Evolutionary conservation across 371 early-diverging fungal species (phyloP), one percentile per base, ranked within the genome.

Genomic region (Sporodiniella umbellata): DNA sequence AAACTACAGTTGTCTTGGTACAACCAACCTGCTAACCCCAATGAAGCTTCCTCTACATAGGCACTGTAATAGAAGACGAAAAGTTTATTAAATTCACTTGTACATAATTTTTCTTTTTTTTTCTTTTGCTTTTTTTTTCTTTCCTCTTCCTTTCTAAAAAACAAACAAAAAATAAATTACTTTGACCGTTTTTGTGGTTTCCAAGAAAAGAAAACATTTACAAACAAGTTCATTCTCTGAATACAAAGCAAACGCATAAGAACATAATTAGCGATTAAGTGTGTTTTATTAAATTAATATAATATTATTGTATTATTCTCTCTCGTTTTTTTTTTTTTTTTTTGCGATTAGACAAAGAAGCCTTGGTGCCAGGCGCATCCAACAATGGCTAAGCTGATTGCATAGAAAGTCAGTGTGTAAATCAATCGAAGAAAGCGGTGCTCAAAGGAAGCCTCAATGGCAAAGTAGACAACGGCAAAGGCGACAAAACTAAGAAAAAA

Each of bases 321-420:
- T 25, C 11, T 38, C 25, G n/a, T 48, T 48, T 48, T 26, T 49
- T 39, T 28, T 47, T 30, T 30, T 33, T 24, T n/a, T 46, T 14
- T 37, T 48, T 50, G 30, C 4, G 30, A 28, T 28, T 35, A 35
- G 14, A 14, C 35, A 21, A 21, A 53, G 48, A 62, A 74, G 17
- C 75, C 75, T 60, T 69, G 58, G 4, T 51, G 47, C 45, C 59
- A 75, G 7, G 70, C 68, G 38, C 69, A 63, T 52, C 70, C 72
- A 10, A 60, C 58, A 33, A 76, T 68, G 22, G 72, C 68, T 8
- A 76, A 51, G 19, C 55, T 56, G 30, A 76, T 54, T 10, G 49
- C 66, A 33, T 66, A 76, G 54, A 76, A 72, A 18, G 66, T 48
- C 15, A 59, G 17, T 5, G 58, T 52, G 37, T 63, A 72, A 8